Conservation (phyloP, 352 stramenopile genomes). For the Phytopythium montanum region DNA sequence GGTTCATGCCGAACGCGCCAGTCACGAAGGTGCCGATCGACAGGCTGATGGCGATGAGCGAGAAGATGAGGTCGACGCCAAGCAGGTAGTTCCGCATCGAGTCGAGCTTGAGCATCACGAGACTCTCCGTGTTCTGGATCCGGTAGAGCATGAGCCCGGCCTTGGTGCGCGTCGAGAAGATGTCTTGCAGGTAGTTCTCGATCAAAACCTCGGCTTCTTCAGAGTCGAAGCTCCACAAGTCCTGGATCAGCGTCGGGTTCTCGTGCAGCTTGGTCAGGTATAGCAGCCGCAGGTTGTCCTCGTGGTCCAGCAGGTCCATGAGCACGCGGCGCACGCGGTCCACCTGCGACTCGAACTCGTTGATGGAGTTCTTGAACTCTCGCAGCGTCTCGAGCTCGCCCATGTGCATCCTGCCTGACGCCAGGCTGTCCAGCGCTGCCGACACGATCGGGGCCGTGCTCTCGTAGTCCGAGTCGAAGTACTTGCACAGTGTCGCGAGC, state of each 20-base stretch:
- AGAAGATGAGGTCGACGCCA: constrained; percentile 72
- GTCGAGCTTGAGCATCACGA: constrained; percentile 80
- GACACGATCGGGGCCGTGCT: constrained; percentile 40
- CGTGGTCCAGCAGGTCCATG: constrained; percentile 66
- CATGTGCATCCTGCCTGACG: constrained; percentile 38
- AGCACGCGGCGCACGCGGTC: constrained; percentile 52
- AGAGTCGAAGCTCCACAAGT: constrained; percentile 64
- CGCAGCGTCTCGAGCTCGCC: constrained; percentile 59
- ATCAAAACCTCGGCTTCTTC: constrained; percentile 76
- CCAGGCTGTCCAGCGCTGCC: constrained; percentile 44
- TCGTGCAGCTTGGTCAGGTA: constrained; percentile 67
- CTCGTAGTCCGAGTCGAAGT: constrained; percentile 53
- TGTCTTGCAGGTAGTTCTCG: constrained; percentile 79
- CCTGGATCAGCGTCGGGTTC: constrained; percentile 43
- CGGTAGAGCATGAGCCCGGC: constrained; percentile 62
- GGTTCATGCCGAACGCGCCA: constrained; percentile 76
- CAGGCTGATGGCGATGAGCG: constrained; percentile 52
- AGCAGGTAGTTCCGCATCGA: constrained; percentile 80
- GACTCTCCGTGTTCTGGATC: constrained; percentile 72
- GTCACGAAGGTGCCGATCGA: constrained; percentile 61
- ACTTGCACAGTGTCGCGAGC: constrained; percentile 47
- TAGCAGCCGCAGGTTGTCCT: constrained; percentile 56
- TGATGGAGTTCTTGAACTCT: constrained; percentile 66
- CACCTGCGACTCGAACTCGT: constrained; percentile 70
- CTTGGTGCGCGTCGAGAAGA: constrained; percentile 73